Conservation (phyloP, 495 filamentous ascomycete species). For the Cercophora scortea region DNA sequence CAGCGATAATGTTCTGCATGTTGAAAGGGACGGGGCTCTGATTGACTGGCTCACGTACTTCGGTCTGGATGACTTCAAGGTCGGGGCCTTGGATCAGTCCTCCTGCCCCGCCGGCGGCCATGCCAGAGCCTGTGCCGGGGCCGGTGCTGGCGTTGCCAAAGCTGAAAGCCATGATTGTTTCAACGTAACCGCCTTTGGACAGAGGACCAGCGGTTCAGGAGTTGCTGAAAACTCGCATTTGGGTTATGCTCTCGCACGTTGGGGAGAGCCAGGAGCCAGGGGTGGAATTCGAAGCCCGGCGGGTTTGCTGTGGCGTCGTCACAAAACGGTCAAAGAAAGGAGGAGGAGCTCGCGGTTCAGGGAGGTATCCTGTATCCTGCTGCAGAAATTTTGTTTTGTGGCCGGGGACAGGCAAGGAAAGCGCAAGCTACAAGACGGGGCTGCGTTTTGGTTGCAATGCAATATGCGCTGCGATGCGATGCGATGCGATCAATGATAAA, state of each 20-base stretch:
- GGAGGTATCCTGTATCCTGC: neutral
- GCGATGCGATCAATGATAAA: neutral
- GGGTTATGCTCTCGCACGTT: neutral
- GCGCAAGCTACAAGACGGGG: neutral
- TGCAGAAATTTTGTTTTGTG: neutral
- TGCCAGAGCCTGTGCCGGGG: constrained; percentile 17
- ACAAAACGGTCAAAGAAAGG: neutral
- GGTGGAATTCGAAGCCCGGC: neutral
- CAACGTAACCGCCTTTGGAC: constrained; percentile 16
- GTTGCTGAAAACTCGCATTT: constrained; percentile 10
- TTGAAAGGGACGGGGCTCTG: neutral
- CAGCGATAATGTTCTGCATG: neutral
- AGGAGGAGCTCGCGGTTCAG: neutral
- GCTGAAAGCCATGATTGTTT: constrained; percentile 58
- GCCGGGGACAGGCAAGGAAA: neutral
- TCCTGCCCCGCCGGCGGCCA: constrained; percentile 23
- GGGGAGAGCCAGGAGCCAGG: neutral
- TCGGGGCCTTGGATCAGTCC: constrained; percentile 45
- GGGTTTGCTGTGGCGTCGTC: neutral
- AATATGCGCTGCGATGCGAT: neutral
- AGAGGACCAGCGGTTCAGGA: constrained; percentile 20
- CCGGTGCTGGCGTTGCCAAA: constrained; percentile 31
- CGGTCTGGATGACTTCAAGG: constrained; percentile 52
- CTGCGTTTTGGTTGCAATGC: neutral
- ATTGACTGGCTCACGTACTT: constrained; percentile 13